Evolutionary conservation across 306 rosid genomes (phyloP), one percentile per base, ranked within the genome.

Genomic region (Rubus parviflorus): DNA sequence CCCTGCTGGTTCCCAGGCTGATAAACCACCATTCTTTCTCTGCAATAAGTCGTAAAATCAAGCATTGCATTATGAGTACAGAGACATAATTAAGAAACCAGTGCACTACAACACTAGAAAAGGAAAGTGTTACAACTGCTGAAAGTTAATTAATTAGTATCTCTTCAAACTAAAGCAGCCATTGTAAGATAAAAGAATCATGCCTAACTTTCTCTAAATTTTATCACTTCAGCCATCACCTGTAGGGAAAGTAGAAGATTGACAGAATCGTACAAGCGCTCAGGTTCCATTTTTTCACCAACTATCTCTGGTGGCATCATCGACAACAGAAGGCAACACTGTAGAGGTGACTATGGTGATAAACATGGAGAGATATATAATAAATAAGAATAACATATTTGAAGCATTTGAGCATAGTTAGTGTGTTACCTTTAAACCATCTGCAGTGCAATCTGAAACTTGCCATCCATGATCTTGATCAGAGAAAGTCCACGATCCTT

Each of bases 401-500:
- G 9, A 40, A 38, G 0, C 42, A 57, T 51, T n/a, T n/a, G n/a
- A n/a, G n/a, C n/a, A n/a, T n/a, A n/a, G n/a, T n/a, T n/a, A n/a
- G n/a, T n/a, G n/a, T n/a, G n/a, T 73, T 80, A 91, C 94, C 92
- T 87, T 90, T 38, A 92, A 76, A 76, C 83, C 89, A 56, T 92
- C 97, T 7, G 97, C 93, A 6, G 97, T 90, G 52, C 91, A 82
- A 80, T 92, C 96, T 52, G 96, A 90, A 83, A 83, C 81, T 77
- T 88, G 91, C 96, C 96, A 90, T 76, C 92, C 96, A 37, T 90
- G 96, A 77, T 90, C 96, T 80, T 85, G 88, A 75, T 90, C 91
- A 3, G 96, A 90, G 79, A 90, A 88, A 25, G 96, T 88, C 96
- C 96, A 90, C 1, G 96, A 81, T 7, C 96, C 96, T 75, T 88